Base-by-base conservation (phyloP, 495 filamentous ascomycete genomes). In the Podospora pseudopauciseta region DNA sequence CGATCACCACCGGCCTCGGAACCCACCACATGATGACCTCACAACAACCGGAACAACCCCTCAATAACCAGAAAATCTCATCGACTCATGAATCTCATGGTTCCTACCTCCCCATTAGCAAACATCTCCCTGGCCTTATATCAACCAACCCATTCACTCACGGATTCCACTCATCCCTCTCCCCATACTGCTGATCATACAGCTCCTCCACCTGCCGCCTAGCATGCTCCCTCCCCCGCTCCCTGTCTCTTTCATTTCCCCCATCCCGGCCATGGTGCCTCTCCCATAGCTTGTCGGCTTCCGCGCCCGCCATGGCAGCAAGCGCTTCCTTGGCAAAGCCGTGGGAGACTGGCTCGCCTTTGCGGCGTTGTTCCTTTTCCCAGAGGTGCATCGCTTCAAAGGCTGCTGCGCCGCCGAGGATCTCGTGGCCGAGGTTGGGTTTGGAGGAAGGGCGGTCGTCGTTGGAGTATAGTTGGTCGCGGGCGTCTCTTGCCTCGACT, bases 311-410 rank as follows among this genome's bases (percentile, higher is more conserved):
- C 60, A 92, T 74, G 70, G 87, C 91, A 58, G 84, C 88, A 20
- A 94, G 81, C 49, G 88, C 74, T 78, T 93, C 91, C 83, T 94
- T 94, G 77, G 92, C 92, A 74, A 92, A 88, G 53, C 80, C 81
- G 81, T 94, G 92, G 71, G 81, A 83, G 70, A 92, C 88, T 1
- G 82, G 68, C 80, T 91, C 88, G 82, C 91, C 91, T 79, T 92
- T 82, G 66, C 81, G 83, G 75, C 89, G 88, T 80, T 92, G 88
- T 67, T 87, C 81, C 77, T 93, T 87, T 79, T 94, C 91, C 76
- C 88, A 94, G 18, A 87, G 80, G 84, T 92, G 92, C 85, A 95
- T 89, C 67, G 86, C 91, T 70, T 87, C 91, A 74, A 94, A 93
- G 68, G 90, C 87, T 61, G 90, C 91, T 60, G 86, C 92, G 61